Conservation (phyloP, 768 basidiomycete species). For the Naematelia aurantialba region DNA sequence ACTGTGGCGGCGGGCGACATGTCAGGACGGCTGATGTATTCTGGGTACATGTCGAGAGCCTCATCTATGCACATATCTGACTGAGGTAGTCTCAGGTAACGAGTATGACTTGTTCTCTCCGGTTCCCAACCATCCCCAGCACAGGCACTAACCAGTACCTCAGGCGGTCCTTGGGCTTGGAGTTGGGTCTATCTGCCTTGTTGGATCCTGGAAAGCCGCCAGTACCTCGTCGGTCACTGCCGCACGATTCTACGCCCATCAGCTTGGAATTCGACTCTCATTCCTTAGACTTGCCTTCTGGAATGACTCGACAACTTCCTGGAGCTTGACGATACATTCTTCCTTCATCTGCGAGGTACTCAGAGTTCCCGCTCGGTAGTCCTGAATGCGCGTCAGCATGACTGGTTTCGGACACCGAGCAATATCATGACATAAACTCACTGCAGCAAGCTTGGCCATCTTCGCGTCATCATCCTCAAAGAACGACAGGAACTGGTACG, state of each 20-base stretch:
- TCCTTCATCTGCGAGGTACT: conserved; percentile 89
- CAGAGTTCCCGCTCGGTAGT: conserved; percentile 81
- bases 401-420: background rate
- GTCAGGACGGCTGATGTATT: background rate
- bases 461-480: conserved; percentile 94
- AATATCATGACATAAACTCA: conserved; percentile 48
- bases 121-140: background rate
- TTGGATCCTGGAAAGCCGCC: conserved; percentile 72
- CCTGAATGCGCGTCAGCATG: conserved; percentile 55
- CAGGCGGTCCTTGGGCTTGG: conserved; percentile 3
- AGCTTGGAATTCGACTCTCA: background rate
- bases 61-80: background rate
- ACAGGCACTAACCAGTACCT: background rate
- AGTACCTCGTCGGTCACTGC: conserved; percentile 75
- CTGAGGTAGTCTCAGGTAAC: background rate
- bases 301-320: conserved; percentile 77
- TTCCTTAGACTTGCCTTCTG: conserved; percentile 61
- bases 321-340: conserved; percentile 74
- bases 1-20: background rate
- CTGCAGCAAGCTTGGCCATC: conserved; percentile 69
- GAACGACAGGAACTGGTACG: conserved; percentile 91
- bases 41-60: background rate
- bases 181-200: conserved; percentile 63
- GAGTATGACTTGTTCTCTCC: too few relatives aligned
- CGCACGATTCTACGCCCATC: conserved; percentile 62